These are phyloP conservation scores for Berberis vulgaris DNA, from an alignment of 164 flowering plant genomes.

Conservation along the genomic window DNA sequence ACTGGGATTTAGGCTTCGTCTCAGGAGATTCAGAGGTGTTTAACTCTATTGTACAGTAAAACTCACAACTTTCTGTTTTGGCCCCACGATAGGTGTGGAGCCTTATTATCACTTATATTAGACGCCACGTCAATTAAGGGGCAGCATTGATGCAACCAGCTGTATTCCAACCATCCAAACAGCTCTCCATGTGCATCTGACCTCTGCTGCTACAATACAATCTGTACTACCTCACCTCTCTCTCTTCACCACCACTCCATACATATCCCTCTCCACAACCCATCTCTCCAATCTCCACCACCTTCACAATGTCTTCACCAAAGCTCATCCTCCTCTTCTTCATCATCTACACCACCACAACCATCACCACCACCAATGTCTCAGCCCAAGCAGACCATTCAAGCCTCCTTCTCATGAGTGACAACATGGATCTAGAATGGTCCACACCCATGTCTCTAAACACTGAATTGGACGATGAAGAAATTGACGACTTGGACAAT, in stretches of 20 bases:
- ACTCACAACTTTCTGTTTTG: no score
- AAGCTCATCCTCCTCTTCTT: conserved; percentile 10
- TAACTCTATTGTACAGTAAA: no score
- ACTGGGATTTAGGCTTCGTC: no score
- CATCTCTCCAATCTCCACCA: neutral
- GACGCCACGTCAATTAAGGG: conserved; percentile 5
- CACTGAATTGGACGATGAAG: conserved; percentile 12
- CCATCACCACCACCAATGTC: neutral
- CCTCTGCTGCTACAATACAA: neutral
- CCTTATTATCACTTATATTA: neutral
- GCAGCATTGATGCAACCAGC: conserved; percentile 2
- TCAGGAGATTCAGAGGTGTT: no score
- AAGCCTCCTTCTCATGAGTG: conserved; percentile 17
- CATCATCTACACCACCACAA: neutral
- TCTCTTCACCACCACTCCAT: neutral
- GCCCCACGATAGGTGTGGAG: no score
- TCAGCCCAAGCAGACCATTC: conserved; percentile 22
- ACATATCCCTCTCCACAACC: neutral
- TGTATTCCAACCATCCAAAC: conserved; percentile 3
- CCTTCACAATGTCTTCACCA: conserved; percentile 22
- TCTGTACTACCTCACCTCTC: neutral
- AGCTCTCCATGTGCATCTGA: neutral
- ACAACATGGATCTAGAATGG: conserved; percentile 21
- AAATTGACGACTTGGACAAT: conserved; percentile 5
- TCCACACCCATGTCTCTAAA: conserved; percentile 13